Evolutionary conservation across 306 rosid species (phyloP).

Genomic region (Ceratonia siliqua): DNA sequence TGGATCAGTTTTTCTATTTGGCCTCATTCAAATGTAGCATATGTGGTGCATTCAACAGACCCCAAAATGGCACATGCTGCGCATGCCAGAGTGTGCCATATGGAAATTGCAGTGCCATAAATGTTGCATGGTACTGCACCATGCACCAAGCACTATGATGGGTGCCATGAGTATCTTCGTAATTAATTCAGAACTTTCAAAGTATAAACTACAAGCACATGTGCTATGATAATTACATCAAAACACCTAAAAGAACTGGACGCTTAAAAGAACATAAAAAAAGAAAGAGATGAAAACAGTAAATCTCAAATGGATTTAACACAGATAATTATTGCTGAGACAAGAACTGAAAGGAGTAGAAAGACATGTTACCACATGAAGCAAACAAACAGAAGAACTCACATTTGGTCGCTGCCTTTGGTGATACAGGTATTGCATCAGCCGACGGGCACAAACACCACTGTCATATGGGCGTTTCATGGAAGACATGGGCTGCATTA

Average conservation of each 20-base stretch:
- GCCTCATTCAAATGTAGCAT: not conserved
- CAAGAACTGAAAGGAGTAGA: not conserved
- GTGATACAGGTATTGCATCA: constrained; percentile 97
- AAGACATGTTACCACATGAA: not conserved
- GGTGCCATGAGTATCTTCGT: not conserved
- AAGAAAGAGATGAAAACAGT: not conserved
- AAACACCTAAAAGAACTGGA: not conserved
- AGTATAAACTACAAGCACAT: not conserved
- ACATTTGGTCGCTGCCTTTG: constrained; percentile 87
- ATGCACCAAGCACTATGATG: too few relatives aligned
- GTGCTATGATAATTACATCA: not conserved
- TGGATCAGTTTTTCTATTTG: not conserved
- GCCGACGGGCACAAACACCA: constrained; percentile 90
- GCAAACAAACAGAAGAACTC: constrained; percentile 41
- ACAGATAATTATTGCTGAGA: not conserved
- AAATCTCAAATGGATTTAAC: not conserved
- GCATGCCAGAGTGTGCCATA: not conserved
- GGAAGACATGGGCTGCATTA: constrained; percentile 62
- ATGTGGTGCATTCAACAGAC: not conserved
- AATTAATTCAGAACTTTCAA: not conserved
- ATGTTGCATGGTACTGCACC: not conserved
- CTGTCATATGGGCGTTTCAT: constrained; percentile 77
- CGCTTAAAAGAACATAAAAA: not conserved
- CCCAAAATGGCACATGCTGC: not conserved
- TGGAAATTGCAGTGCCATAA: not conserved